Evolutionary conservation across 1,284 basidiomycete genomes (phyloP).

Genomic region (Cryptococcus sp.): DNA sequence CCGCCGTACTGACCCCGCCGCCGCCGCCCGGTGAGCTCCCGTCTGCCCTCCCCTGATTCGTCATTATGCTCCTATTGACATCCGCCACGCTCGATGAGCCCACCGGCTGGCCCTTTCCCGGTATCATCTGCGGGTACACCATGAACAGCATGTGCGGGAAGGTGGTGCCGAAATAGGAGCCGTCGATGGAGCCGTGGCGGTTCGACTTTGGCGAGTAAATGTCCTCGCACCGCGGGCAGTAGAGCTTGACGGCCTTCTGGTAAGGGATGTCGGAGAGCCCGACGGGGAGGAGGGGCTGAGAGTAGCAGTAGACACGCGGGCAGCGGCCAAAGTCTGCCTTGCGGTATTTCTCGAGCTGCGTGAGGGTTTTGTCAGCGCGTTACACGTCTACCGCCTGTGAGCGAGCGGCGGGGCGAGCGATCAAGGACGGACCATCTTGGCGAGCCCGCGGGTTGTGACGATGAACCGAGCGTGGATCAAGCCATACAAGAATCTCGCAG

Average conservation of each 20-base stretch:
- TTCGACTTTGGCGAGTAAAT: slow-evolving; percentile 93
- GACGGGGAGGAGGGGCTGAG: slow-evolving; percentile 89
- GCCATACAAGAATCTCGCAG: slow-evolving; percentile 86
- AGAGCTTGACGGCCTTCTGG: slow-evolving; percentile 94
- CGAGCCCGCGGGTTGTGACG: slow-evolving; percentile 83
- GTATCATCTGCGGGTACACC: slow-evolving; percentile 86
- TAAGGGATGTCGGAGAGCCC: slow-evolving; percentile 90
- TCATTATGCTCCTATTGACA: slow-evolving; percentile 25
- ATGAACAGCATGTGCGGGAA: slow-evolving; percentile 95
- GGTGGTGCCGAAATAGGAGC: slow-evolving; percentile 93
- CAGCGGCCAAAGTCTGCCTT: slow-evolving; percentile 94
- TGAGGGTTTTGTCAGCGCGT: background rate
- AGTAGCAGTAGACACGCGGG: slow-evolving; percentile 87
- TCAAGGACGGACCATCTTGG: slow-evolving; percentile 80
- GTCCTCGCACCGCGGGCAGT: slow-evolving; percentile 94
- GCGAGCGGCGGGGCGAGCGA: too few species aligned
- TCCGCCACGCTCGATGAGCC: slow-evolving; percentile 18
- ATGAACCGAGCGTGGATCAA: slow-evolving; percentile 97
- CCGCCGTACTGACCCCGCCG: slow-evolving; percentile 57
- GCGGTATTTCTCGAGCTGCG: slow-evolving; percentile 93
- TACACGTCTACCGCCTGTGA: background rate
- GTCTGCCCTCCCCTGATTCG: slow-evolving; percentile 25
- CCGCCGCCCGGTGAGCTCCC: slow-evolving; percentile 45
- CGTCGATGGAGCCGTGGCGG: slow-evolving; percentile 90
- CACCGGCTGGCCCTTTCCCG: slow-evolving; percentile 65